phyloP scores from a whole-genome alignment of 345 rosid genomes.

The Populus alba region DNA sequence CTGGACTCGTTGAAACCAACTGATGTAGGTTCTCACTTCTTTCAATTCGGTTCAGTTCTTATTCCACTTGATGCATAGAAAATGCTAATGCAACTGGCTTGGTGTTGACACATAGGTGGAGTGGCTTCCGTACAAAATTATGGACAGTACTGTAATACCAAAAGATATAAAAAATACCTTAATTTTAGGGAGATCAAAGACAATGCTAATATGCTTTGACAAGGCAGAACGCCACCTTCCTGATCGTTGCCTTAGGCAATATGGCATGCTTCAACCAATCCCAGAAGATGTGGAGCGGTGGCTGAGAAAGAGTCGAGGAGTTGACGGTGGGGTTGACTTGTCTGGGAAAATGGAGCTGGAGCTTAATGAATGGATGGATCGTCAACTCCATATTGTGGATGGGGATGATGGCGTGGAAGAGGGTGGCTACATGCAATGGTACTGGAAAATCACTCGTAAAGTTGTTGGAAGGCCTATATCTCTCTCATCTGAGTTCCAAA shows the following conservation, averaged over 20 bases:
- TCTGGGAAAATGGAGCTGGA: slow-evolving; percentile 86
- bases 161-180: slow-evolving; percentile 54
- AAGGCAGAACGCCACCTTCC: slow-evolving; percentile 99
- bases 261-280: slow-evolving; percentile 66
- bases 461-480: slow-evolving; percentile 34
- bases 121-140: slow-evolving; percentile 79
- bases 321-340: slow-evolving; percentile 94
- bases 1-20: slow-evolving; percentile 70
- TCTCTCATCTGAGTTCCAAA: slow-evolving; percentile 34
- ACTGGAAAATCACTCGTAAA: slow-evolving; percentile 67
- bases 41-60: not conserved
- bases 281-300: slow-evolving; percentile 83
- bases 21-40: slow-evolving; percentile 48
- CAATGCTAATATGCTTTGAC: slow-evolving; percentile 93
- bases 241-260: slow-evolving; percentile 89
- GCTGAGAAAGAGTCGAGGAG: slow-evolving; percentile 96
- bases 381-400: slow-evolving; percentile 54
- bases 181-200: slow-evolving; percentile 81
- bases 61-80: not conserved
- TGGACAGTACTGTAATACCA: slow-evolving; percentile 71
- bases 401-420: slow-evolving; percentile 66
- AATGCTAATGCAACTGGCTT: slow-evolving; percentile 2
- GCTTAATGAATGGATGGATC: slow-evolving; percentile 83
- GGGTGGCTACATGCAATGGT: slow-evolving; percentile 80
- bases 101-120: slow-evolving; percentile 48